Conservation (phyloP, 768 basidiomycete genomes). For the Daedaleopsis nitida region DNA sequence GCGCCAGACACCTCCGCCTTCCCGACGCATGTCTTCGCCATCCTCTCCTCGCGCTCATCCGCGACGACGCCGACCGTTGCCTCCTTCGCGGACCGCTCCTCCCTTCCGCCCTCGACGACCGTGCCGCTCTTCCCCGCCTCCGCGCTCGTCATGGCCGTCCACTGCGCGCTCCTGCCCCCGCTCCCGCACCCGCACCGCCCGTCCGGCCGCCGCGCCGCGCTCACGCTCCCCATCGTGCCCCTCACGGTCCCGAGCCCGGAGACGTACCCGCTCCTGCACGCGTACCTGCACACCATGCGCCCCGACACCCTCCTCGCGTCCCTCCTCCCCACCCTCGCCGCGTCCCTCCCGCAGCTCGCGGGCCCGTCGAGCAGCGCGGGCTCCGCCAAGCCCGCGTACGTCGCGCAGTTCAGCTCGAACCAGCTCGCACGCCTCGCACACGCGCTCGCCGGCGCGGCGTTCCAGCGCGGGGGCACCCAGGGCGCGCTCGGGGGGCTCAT, state of each 20-base stretch:
- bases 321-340: conserved; percentile 41
- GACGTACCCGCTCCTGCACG: conserved; percentile 58
- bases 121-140: conserved; percentile 65
- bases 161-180: conserved; percentile 65
- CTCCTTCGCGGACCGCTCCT: conserved; percentile 26
- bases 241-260: conserved; percentile 64
- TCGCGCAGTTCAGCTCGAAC: conserved; percentile 29
- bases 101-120: conserved; percentile 28
- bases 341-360: conserved; percentile 19
- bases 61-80: conserved; percentile 31
- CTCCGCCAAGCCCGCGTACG: conserved; percentile 21
- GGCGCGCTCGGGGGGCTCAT: conserved; percentile 37
- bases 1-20: conserved; percentile 20
- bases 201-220: conserved; percentile 32
- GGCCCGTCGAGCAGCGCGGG: conserved; percentile 14
- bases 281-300: conserved; percentile 70
- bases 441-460: conserved; percentile 25
- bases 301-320: conserved; percentile 49
- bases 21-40: conserved; percentile 37
- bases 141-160: conserved; percentile 65
- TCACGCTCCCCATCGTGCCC: conserved; percentile 58
- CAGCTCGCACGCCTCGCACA: conserved; percentile 28
- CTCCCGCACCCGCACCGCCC: conserved; percentile 42
- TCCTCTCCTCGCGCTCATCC: conserved; percentile 36
- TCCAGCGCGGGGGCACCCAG: conserved; percentile 27